Percentiles rank a stretch among this genome's conserved stretches.
phyloP scores from a whole-genome alignment of 768 basidiomycete species.

The Kondoa malvinella region DNA sequence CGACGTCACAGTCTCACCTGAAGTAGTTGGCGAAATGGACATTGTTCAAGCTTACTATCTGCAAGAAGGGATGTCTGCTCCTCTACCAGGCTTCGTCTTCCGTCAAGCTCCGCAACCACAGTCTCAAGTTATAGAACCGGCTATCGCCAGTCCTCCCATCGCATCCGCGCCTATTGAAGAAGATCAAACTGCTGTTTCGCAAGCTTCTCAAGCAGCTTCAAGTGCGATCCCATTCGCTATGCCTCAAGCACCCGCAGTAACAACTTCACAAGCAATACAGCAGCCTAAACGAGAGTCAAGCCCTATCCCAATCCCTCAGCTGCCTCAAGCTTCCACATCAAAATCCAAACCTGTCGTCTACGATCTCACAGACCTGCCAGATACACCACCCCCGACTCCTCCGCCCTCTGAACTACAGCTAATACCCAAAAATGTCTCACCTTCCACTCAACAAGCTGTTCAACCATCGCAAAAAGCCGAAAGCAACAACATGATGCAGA shows the following conservation, averaged over 20 bases:
- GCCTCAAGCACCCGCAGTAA: no score
- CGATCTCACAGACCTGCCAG: background rate
- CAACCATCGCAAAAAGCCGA: no score
- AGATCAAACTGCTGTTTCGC: background rate
- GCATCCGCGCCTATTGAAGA: no score
- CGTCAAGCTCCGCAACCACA: background rate
- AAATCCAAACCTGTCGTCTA: background rate
- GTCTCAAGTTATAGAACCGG: no score
- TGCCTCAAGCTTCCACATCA: no score
- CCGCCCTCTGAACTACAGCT: background rate
- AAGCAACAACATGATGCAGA: background rate
- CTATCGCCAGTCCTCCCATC: no score
- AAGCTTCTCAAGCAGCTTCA: background rate
- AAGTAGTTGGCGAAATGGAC: background rate
- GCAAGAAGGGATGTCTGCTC: background rate
- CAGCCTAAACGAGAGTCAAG: no score
- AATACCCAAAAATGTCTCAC: background rate
- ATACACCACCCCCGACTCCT: background rate
- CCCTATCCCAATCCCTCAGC: no score
- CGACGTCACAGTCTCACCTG: background rate
- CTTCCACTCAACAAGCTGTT: background rate
- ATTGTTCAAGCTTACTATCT: background rate
- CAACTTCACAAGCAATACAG: no score
- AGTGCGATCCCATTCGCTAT: no score
- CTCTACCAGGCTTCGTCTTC: background rate